Evolutionary conservation across 176 grass and related monocot genomes (phyloP).

Genomic region (Triticum aestivum): DNA sequence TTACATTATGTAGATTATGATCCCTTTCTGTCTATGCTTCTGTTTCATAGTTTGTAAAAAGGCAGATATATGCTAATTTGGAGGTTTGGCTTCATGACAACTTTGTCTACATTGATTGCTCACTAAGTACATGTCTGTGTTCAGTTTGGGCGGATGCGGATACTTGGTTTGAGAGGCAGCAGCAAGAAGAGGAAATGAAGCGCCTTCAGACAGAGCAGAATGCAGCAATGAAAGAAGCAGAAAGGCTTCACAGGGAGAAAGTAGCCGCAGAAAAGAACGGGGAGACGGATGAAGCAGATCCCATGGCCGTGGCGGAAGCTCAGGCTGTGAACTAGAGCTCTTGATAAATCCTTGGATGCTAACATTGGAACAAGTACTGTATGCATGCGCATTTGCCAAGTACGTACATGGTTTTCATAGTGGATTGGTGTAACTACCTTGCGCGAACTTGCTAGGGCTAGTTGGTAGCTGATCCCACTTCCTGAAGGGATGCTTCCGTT

Average conservation of each 20-base stretch:
- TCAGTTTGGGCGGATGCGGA: conserved; percentile 97
- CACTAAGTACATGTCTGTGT: conserved; percentile 12
- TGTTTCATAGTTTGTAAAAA: not conserved
- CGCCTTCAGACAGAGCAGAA: conserved; percentile 78
- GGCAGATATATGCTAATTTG: not conserved
- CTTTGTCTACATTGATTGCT: not conserved
- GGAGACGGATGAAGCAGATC: conserved; percentile 86
- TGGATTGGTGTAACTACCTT: not conserved
- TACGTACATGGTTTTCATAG: not conserved
- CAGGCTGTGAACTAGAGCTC: conserved; percentile 54
- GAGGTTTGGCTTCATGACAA: not conserved
- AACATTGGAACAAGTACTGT: conserved; percentile 16
- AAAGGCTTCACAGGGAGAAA: conserved; percentile 87
- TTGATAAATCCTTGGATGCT: not conserved
- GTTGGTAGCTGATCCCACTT: conserved; percentile 1
- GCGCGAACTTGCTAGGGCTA: not conserved
- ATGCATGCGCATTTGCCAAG: conserved; percentile 18
- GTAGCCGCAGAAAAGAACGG: conserved; percentile 72
- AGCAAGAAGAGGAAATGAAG: conserved; percentile 97
- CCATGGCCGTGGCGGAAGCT: conserved; percentile 71
- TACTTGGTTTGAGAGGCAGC: conserved; percentile 99
- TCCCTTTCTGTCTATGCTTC: not conserved
- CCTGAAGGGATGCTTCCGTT: not conserved
- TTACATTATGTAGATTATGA: not conserved
- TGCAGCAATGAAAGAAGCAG: conserved; percentile 85